Evolutionary conservation across 495 filamentous ascomycete genomes (phyloP).

Genomic region (Neurospora pannonica): DNA sequence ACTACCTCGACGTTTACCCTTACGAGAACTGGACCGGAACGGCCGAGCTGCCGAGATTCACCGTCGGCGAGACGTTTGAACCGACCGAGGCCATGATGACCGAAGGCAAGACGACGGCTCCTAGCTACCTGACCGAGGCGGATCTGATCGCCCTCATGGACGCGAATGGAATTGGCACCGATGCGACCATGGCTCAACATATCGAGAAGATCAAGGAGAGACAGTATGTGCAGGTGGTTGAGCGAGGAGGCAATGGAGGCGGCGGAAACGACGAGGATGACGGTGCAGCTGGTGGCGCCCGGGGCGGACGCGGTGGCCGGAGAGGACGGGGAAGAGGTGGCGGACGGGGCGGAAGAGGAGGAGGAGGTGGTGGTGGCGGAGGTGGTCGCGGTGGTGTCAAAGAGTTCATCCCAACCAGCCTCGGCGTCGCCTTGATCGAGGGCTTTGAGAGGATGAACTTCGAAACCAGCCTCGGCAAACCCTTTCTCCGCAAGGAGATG

Average conservation of each 20-base stretch:
- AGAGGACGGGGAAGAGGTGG: slow-evolving; percentile 30
- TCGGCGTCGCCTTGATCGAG: slow-evolving; percentile 84
- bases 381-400: slow-evolving; percentile 50
- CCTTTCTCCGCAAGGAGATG: slow-evolving; percentile 97
- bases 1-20: slow-evolving; percentile 91
- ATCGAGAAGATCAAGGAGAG: slow-evolving; percentile 90
- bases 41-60: slow-evolving; percentile 70
- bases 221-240: slow-evolving; percentile 63
- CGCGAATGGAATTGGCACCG: slow-evolving; percentile 94
- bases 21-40: slow-evolving; percentile 95
- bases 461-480: slow-evolving; percentile 85
- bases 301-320: slow-evolving; percentile 31
- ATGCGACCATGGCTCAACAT: slow-evolving; percentile 98
- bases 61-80: slow-evolving; percentile 67
- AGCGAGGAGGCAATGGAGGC: slow-evolving; percentile 32
- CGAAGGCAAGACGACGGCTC: slow-evolving; percentile 77
- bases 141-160: slow-evolving; percentile 98
- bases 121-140: slow-evolving; percentile 84
- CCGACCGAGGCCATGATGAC: slow-evolving; percentile 83
- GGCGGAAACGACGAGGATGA: slow-evolving; percentile 18
- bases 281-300: slow-evolving; percentile 24
- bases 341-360: slow-evolving; percentile 29
- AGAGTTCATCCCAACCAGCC: slow-evolving; percentile 82
- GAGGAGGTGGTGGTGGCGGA: slow-evolving; percentile 28
- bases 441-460: slow-evolving; percentile 89